Conservation (phyloP, 78 protist species). For the Dictyostelium intermedium region DNA sequence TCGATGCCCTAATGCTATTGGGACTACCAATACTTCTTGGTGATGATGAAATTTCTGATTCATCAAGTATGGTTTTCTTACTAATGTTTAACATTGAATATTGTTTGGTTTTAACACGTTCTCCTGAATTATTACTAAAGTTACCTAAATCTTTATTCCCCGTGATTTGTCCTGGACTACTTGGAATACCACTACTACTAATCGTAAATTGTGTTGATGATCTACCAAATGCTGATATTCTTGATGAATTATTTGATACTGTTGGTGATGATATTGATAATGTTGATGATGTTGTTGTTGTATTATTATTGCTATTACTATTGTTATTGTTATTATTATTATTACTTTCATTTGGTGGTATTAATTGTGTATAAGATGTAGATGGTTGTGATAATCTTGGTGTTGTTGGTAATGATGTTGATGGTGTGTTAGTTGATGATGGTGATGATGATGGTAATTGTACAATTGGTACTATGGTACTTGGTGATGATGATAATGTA, state of each 20-base stretch:
- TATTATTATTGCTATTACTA: background rate
- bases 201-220: background rate
- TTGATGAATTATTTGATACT: background rate
- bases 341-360: background rate
- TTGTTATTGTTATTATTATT: background rate
- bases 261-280: background rate
- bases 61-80: background rate
- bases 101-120: slow-evolving; percentile 19
- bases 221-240: background rate
- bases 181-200: background rate
- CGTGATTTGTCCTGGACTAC: background rate
- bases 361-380: background rate
- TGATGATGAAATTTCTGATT: slow-evolving; percentile 1
- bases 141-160: background rate
- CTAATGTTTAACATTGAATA: slow-evolving; percentile 15
- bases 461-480: background rate
- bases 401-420: background rate
- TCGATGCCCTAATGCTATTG: background rate
- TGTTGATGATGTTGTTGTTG: background rate
- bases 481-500: background rate
- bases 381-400: background rate
- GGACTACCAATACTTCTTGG: background rate
- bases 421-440: background rate
- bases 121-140: background rate
- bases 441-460: background rate